Evolutionary conservation across 1,139 yeast species (phyloP).

Genomic region (Protomyces macrosporus): DNA sequence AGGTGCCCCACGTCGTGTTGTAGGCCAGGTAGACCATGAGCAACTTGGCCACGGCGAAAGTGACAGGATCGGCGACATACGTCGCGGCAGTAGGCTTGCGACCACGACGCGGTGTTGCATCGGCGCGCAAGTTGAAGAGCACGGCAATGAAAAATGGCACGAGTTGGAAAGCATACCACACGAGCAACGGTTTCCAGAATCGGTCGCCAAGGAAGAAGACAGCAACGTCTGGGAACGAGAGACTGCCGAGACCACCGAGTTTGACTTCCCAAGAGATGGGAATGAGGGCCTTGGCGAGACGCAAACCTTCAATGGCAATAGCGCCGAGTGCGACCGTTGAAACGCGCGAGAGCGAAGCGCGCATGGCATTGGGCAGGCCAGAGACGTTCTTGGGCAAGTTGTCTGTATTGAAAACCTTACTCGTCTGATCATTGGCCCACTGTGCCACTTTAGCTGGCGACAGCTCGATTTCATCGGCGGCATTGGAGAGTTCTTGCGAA

Average conservation of each 20-base stretch:
- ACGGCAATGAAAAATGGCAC: conserved; percentile 20
- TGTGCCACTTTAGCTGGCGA: conserved; percentile 23
- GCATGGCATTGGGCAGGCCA: conserved; percentile 6
- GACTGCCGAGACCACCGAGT: conserved; percentile 11
- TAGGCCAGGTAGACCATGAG: conserved; percentile 25
- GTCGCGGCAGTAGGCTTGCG: conserved; percentile 4
- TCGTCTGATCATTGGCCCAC: conserved; percentile 20
- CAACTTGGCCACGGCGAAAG: conserved; percentile 24
- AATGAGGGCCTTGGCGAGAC: conserved; percentile 19
- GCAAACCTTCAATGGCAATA: conserved; percentile 17
- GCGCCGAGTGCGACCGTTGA: conserved; percentile 13
- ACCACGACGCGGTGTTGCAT: conserved; percentile 3
- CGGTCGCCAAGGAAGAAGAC: conserved; percentile 23
- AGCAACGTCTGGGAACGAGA: conserved; percentile 24
- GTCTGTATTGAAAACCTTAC: not conserved
- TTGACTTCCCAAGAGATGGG: conserved; percentile 25
- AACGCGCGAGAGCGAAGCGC: conserved; percentile 16
- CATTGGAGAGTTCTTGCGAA: not conserved
- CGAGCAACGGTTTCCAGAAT: conserved; percentile 25
- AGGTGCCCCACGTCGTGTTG: conserved; percentile 3
- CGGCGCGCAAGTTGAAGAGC: conserved; percentile 22
- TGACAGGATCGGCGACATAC: conserved; percentile 25
- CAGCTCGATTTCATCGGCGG: conserved; percentile 11
- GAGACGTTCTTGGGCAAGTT: conserved; percentile 7
- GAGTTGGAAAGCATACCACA: conserved; percentile 22